These are phyloP conservation scores for Linnemannia elongata DNA, from an alignment of 192 early-diverging fungal species.

Conservation along the genomic window DNA sequence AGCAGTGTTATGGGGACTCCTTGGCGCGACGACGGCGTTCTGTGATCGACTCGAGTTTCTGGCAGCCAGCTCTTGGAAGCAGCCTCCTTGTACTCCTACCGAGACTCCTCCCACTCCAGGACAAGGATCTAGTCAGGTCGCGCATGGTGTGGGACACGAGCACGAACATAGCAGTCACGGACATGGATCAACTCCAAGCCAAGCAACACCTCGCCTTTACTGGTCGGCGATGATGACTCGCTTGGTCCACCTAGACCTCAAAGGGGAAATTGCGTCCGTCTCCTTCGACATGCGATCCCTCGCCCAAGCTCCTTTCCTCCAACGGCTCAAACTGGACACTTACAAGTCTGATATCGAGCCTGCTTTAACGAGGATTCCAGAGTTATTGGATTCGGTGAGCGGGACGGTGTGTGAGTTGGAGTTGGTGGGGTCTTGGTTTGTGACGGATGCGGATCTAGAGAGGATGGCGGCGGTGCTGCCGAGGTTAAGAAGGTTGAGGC, in stretches of 20 bases:
- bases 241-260: conserved; percentile 11
- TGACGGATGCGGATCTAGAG: conserved; percentile 13
- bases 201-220: background rate
- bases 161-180: background rate
- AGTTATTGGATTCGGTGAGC: background rate
- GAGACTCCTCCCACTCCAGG: background rate
- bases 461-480: background rate
- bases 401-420: conserved; percentile 9
- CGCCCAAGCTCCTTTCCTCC: background rate
- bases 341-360: conserved; percentile 9
- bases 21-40: conserved; percentile 7
- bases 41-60: background rate
- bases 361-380: background rate
- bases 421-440: conserved; percentile 18
- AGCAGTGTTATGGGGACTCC: background rate
- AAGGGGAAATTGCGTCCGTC: conserved; percentile 13
- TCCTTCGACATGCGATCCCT: conserved; percentile 14
- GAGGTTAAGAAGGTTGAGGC: conserved; percentile 1
- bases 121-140: background rate
- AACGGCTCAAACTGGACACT: conserved; percentile 9
- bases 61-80: conserved; percentile 16
- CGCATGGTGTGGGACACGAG: background rate
- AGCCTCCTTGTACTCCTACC: background rate
- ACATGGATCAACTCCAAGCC: background rate
- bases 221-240: conserved; percentile 9